Evolutionary conservation across 2,329 filamentous ascomycete species (phyloP).

Genomic region (Sclerotinia glacialis): DNA sequence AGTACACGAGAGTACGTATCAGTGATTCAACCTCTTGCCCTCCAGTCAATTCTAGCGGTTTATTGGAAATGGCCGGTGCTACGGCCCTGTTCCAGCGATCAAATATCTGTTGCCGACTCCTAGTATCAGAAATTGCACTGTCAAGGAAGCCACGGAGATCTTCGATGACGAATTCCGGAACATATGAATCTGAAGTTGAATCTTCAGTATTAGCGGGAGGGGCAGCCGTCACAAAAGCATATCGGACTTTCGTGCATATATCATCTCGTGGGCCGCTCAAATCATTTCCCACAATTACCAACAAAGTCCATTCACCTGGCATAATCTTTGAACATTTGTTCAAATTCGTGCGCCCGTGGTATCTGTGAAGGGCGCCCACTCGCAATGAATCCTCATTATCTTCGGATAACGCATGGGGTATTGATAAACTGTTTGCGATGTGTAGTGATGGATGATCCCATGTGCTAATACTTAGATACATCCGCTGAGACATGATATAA

Average conservation of each 20-base stretch:
- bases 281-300: not conserved
- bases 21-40: constrained; percentile 12
- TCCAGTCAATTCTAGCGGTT: not conserved
- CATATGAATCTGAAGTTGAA: not conserved
- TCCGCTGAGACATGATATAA: not conserved
- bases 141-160: constrained; percentile 10
- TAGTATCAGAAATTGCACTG: not conserved
- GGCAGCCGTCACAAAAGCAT: constrained; percentile 15
- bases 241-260: not conserved
- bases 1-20: not conserved
- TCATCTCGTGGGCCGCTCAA: not conserved
- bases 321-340: not conserved
- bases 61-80: not conserved
- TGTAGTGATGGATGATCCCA: not conserved
- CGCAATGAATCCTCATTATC: not conserved
- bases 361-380: not conserved
- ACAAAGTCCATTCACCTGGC: constrained; percentile 14
- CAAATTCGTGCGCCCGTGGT: not conserved
- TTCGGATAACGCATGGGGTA: not conserved
- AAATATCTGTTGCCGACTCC: not conserved
- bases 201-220: not conserved
- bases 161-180: not conserved
- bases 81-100: not conserved
- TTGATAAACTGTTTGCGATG: not conserved
- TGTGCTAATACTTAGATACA: not conserved